Conservation (phyloP, 257 asterid genomes). For the Ilex aquifolium region DNA sequence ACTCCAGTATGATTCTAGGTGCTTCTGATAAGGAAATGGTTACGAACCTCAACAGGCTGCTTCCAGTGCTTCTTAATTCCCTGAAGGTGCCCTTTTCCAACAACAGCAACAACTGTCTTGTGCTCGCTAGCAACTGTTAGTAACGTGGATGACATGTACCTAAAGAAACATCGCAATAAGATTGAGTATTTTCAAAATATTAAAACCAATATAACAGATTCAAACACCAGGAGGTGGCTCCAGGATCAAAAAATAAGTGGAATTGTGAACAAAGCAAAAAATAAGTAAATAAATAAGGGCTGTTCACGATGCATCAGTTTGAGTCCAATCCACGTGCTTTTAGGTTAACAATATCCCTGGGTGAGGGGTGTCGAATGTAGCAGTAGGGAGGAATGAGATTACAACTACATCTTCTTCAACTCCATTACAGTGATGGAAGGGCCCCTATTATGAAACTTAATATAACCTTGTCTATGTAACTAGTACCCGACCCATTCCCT, state of each 20-base stretch:
- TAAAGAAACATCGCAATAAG: slow-evolving; percentile 12
- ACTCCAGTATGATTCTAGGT: neutral
- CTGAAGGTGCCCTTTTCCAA: slow-evolving; percentile 84
- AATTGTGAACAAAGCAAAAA: neutral
- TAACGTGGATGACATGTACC: slow-evolving; percentile 78
- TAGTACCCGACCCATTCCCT: no score
- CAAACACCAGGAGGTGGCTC: neutral
- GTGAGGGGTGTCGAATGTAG: no score
- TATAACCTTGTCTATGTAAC: no score
- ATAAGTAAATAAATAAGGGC: neutral
- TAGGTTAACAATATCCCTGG: neutral
- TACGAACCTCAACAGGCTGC: slow-evolving; percentile 72
- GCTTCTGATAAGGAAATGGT: neutral
- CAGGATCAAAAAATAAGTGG: neutral
- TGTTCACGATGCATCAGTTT: no score
- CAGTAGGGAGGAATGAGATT: no score
- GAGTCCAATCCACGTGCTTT: neutral
- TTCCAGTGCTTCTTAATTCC: slow-evolving; percentile 81
- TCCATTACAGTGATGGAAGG: no score
- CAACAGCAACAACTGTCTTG: slow-evolving; percentile 85
- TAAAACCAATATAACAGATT: neutral
- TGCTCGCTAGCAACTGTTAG: slow-evolving; percentile 69
- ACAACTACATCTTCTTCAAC: no score
- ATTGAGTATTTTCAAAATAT: neutral
- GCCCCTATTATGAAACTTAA: no score